phyloP scores from a whole-genome alignment of 1,284 basidiomycete species.

The Ceratobasidium papillatum region DNA sequence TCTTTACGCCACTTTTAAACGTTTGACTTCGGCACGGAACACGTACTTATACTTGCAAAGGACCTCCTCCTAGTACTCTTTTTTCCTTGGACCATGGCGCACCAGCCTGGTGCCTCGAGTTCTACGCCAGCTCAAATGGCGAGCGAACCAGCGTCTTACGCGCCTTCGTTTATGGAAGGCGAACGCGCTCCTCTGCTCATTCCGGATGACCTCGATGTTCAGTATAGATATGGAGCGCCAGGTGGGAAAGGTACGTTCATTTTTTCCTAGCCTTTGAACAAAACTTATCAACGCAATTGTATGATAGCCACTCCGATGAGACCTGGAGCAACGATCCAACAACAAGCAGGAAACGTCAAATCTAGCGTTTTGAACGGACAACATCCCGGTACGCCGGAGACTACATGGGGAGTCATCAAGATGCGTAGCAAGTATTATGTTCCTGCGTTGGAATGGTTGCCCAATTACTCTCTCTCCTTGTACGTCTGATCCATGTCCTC shows the following conservation, averaged over 20 bases:
- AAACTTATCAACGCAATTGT: neutral
- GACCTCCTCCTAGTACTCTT: neutral
- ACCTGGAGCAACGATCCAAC: neutral
- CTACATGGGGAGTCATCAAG: slow-evolving; percentile 36
- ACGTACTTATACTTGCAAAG: neutral
- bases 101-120: neutral
- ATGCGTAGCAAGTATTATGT: slow-evolving; percentile 44
- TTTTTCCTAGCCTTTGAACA: neutral
- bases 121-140: slow-evolving; percentile 10
- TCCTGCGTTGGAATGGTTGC: slow-evolving; percentile 73
- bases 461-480: slow-evolving; percentile 77
- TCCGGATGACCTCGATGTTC: slow-evolving; percentile 28
- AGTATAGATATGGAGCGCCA: slow-evolving; percentile 28
- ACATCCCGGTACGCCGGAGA: neutral
- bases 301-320: neutral
- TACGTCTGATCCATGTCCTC: slow-evolving; percentile 55
- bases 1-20: slow-evolving; percentile 5
- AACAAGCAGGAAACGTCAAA: slow-evolving; percentile 33
- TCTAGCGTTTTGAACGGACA: slow-evolving; percentile 5
- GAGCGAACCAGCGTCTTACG: slow-evolving; percentile 25
- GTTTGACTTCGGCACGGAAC: slow-evolving; percentile 24
- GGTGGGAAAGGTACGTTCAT: neutral
- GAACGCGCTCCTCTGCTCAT: slow-evolving; percentile 29
- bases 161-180: slow-evolving; percentile 23
- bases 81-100: neutral